Base-by-base conservation (phyloP, 2,329 filamentous ascomycete species). In the Plenodomus tracheiphilus region DNA sequence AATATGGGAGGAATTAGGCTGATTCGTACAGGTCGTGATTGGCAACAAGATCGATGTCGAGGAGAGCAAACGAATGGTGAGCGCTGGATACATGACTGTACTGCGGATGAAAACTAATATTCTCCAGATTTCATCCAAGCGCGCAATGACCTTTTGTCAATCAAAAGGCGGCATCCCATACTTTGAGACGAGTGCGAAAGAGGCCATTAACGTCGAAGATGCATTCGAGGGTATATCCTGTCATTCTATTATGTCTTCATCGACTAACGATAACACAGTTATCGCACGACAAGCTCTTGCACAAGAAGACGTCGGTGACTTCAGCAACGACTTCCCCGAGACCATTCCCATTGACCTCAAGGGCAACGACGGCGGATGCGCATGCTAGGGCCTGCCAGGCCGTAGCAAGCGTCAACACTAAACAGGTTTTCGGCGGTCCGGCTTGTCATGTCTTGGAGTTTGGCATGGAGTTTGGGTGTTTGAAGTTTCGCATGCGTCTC, bases 11-110 rank as follows among this genome's bases (percentile, higher is more conserved):
- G 11, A 17, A 38, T 25, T n/a, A n/a, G 13, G 41, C 57, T 70
- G 32, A 66, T 42, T 16, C n/a, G 58, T 18, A 18, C 48, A 93
- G 89, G 89, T 96, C 51, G 94, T 99, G 34, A 84, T 99, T 50
- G 94, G 94, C 49, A 99, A 99, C 83, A 99, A 99, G 83, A 96
- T 99, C 66, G 94, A 99, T 78, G 87, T 97, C 39, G 94, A 97
- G 73, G 94, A 97, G 77, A 96, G 88, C 81, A 97, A 97, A 82
- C 84, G 94, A 73, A 91, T 94, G 80, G 88, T 89, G 71, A 63
- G 82, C 21, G 19, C 21, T 74, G 22, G 3, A 17, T 16, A 47
- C 15, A 6, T 18, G 15, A n/a, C 35, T 19, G 7, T 7, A 11
- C 25, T 13, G 21, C 32, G 15, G 9, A 9, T 16, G 19, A 8